A percentile compares a stretch with the other conserved stretches of the same genome.
Conservation (phyloP, 495 filamentous ascomycete species). For the Penicillium soppii region DNA sequence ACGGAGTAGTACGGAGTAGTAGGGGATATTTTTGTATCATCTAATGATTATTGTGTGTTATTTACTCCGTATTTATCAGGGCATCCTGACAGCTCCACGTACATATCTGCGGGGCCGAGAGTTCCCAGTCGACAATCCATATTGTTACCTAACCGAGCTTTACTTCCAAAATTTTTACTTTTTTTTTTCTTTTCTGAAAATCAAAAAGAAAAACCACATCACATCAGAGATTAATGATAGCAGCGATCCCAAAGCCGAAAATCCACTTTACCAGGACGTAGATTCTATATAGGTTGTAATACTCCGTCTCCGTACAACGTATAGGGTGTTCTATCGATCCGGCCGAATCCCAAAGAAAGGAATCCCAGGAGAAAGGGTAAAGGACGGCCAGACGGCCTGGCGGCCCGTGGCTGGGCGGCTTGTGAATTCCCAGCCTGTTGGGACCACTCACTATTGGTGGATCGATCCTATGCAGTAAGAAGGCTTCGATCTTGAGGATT, state of each 20-base stretch:
- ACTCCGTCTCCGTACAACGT: background rate
- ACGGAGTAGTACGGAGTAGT: background rate
- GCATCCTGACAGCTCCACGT: constrained; percentile 18
- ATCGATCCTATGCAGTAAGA: constrained; percentile 1
- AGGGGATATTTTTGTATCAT: background rate
- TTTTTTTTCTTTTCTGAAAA: background rate
- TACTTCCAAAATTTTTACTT: too few species aligned
- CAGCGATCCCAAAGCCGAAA: too few species aligned
- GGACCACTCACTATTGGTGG: constrained; percentile 18
- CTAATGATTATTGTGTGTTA: background rate
- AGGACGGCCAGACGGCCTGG: too few species aligned
- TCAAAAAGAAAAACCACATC: too few species aligned
- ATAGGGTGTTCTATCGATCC: constrained; percentile 1
- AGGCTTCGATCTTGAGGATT: constrained; percentile 1
- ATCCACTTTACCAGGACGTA: too few species aligned
- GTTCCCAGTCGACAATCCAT: background rate
- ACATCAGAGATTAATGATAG: too few species aligned
- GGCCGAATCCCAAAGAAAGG: background rate
- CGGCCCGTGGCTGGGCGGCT: constrained; percentile 20
- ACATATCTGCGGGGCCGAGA: constrained; percentile 18
- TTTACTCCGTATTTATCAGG: background rate
- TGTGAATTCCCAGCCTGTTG: constrained; percentile 22
- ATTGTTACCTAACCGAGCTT: background rate
- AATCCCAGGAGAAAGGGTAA: constrained; percentile 15
- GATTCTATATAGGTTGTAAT: too few species aligned